Percentiles rank a stretch among this genome's conserved stretches.
Evolutionary conservation across 1,139 yeast species (phyloP).

Genomic region (Taphrina pruni): DNA sequence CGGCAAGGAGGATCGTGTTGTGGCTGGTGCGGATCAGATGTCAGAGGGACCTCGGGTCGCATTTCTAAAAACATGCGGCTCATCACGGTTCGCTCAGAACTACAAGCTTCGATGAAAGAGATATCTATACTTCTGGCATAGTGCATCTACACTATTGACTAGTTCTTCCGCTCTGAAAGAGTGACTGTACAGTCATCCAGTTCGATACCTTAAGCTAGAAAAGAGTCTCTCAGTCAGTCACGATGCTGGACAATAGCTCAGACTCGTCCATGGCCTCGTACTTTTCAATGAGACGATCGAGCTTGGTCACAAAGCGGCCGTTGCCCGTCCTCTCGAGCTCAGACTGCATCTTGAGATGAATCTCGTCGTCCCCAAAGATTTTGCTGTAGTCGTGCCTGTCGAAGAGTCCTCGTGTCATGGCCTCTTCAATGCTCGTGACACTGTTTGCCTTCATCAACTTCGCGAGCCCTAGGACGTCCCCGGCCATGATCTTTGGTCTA

Average conservation of each 20-base stretch:
- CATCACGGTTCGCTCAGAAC: too few species aligned
- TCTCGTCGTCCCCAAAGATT: conserved; percentile 1
- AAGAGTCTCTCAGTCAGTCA: background rate
- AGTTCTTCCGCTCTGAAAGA: too few species aligned
- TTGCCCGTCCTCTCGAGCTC: conserved; percentile 1
- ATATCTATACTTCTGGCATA: too few species aligned
- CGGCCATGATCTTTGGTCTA: conserved; percentile 7
- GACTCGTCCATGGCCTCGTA: conserved; percentile 12
- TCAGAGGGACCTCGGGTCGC: background rate
- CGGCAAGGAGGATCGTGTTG: too few species aligned
- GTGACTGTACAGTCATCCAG: too few species aligned
- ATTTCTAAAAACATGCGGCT: background rate
- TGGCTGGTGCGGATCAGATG: background rate
- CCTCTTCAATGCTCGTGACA: conserved; percentile 13
- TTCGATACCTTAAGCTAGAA: too few species aligned
- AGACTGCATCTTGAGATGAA: conserved; percentile 6
- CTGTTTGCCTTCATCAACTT: conserved; percentile 5
- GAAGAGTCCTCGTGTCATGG: background rate
- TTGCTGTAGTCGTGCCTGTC: background rate
- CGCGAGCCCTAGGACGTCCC: background rate
- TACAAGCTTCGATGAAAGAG: too few species aligned
- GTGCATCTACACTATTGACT: too few species aligned
- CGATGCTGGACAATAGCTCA: conserved; percentile 1
- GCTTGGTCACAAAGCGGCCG: conserved; percentile 5
- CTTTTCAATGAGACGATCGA: conserved; percentile 2